Conservation (phyloP, 345 rosid genomes). For the Salix dunnii region DNA sequence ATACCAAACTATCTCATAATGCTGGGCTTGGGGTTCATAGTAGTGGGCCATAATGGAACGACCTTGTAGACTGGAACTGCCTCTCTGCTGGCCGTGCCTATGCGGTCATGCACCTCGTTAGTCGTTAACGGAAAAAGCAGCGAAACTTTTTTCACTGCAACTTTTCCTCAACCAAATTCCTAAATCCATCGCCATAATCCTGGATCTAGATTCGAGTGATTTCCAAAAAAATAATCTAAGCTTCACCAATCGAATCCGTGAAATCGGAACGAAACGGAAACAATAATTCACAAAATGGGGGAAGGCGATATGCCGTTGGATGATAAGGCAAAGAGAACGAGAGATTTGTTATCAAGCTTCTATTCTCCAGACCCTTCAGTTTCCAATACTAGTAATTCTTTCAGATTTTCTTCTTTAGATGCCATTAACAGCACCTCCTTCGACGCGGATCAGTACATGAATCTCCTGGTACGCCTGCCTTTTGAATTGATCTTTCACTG, state of each 20-base stretch:
- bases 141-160: neutral
- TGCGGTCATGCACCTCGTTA: neutral
- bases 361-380: constrained; percentile 89
- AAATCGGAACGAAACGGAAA: neutral
- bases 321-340: constrained; percentile 98
- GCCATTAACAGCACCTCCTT: constrained; percentile 73
- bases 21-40: neutral
- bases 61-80: neutral
- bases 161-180: neutral
- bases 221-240: neutral
- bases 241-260: neutral
- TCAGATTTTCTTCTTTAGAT: constrained; percentile 57
- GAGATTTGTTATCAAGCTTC: constrained; percentile 97
- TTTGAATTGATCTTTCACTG: neutral
- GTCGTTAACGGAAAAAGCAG: neutral
- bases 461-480: constrained; percentile 57
- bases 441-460: constrained; percentile 91
- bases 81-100: neutral
- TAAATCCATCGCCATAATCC: neutral
- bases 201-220: neutral
- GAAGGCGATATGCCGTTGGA: constrained; percentile 76
- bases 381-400: constrained; percentile 29
- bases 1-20: no score
- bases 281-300: constrained; percentile 35
- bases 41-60: neutral